phyloP scores from a whole-genome alignment of 768 basidiomycete genomes.

The Kwoniella europaea region DNA sequence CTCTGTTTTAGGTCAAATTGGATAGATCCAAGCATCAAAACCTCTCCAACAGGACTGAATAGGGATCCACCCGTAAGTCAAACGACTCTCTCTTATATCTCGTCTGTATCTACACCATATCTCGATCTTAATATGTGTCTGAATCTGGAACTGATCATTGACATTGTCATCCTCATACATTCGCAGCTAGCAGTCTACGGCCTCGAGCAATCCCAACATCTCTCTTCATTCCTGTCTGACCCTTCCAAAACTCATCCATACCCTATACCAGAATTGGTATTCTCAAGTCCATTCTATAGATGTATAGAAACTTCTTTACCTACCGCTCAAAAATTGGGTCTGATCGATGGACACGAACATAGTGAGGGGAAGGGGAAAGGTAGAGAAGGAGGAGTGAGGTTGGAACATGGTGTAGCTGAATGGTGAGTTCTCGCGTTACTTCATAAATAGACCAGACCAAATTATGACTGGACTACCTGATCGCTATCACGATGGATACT shows the following conservation, averaged over 20 bases:
- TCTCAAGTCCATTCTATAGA: slow-evolving; percentile 55
- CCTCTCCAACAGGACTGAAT: slow-evolving; percentile 49
- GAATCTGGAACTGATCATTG: too few species aligned
- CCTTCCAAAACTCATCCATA: slow-evolving; percentile 29
- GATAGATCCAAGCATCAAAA: slow-evolving; percentile 53
- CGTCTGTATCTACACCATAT: not conserved
- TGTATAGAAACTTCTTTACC: slow-evolving; percentile 56
- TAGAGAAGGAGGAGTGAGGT: slow-evolving; percentile 19
- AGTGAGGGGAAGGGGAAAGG: slow-evolving; percentile 3
- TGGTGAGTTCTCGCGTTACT: slow-evolving; percentile 43
- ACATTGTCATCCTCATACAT: not conserved
- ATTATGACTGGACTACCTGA: too few species aligned
- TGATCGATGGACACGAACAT: not conserved
- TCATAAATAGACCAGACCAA: too few species aligned
- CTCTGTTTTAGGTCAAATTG: slow-evolving; percentile 48
- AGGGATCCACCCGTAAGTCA: slow-evolving; percentile 57
- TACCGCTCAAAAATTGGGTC: slow-evolving; percentile 31
- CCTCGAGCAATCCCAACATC: slow-evolving; percentile 38
- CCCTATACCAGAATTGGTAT: slow-evolving; percentile 54
- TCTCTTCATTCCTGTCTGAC: slow-evolving; percentile 47
- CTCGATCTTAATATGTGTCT: not conserved
- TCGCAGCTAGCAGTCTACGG: slow-evolving; percentile 53
- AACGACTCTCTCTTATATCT: too few species aligned
- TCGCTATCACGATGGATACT: too few species aligned
- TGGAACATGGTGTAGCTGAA: slow-evolving; percentile 57